Base-by-base conservation (phyloP, 1,284 basidiomycete species). In the Caloboletus firmus region DNA sequence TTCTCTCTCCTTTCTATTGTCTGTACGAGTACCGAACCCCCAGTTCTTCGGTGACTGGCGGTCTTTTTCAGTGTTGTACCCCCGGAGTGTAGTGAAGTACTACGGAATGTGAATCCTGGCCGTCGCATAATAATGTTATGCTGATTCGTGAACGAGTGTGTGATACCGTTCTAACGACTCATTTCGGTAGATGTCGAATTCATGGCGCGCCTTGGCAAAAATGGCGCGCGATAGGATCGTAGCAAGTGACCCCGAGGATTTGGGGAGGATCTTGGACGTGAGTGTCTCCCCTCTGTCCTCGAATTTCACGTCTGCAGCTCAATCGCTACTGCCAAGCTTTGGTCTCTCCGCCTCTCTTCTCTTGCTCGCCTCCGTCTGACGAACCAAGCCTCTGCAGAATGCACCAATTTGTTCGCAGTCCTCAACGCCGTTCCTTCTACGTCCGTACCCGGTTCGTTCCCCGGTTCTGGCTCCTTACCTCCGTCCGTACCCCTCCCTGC, bases 161-260 rank as follows among this genome's bases (percentile, higher is more conserved):
- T 45, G 48, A 51, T 43, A 2, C 17, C 11, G 9, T 58, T 66
- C 65, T 65, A 9, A 66, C 48, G 1, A 28, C 12, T 48, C 6
- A 18, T 45, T 55, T 52, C 26, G 57, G 17, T 71, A 92, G 90
- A 89, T 89, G 83, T 83, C 85, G 37, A 91, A 91, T 59, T 90
- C 86, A 61, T 93, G 89, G 90, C 79, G 90, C 45, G 83, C 89
- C 0, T 66, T 91, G 45, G 90, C 90, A 20, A 79, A 76, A 54
- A 89, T 90, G 83, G 87, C 89, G 26, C 79, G 85, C 63, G 90
- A 92, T 65, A 77, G 82, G 36, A 81, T 92, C 48, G 81, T 91
- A 13, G 75, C 78, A 24, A 75, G 85, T 28, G 79, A 87, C 56
- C 84, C 89, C 0, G 81, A 84, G 55, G 84, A 89, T 51, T 64